These are phyloP conservation scores for Cladosporium sp. DNA, from an alignment of 2,329 filamentous ascomycete species.

Conservation along the genomic window DNA sequence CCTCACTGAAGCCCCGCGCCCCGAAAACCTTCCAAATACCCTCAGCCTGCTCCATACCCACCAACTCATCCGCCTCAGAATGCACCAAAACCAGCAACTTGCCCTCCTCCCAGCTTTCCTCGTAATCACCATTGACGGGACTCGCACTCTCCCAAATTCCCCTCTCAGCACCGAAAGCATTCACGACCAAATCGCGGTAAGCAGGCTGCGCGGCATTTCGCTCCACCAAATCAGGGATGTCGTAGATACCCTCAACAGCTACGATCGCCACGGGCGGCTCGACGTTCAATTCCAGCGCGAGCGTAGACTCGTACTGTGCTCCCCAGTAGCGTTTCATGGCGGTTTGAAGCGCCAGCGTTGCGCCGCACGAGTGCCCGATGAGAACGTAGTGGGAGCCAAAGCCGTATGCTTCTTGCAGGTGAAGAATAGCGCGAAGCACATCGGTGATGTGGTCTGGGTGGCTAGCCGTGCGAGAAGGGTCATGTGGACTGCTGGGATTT, in stretches of 20 bases:
- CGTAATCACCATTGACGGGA: slow-evolving; percentile 47
- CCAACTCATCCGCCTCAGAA: slow-evolving; percentile 45
- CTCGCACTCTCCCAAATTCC: slow-evolving; percentile 51
- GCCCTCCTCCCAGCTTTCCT: slow-evolving; percentile 36
- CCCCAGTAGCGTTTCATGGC: slow-evolving; percentile 43
- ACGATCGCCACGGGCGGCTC: slow-evolving; percentile 50
- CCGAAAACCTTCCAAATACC: slow-evolving; percentile 49
- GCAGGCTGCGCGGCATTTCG: slow-evolving; percentile 41
- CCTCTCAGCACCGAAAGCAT: slow-evolving; percentile 55
- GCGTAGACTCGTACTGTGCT: slow-evolving; percentile 24
- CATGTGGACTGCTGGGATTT: slow-evolving; percentile 44
- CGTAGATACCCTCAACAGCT: slow-evolving; percentile 63
- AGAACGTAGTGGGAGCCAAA: slow-evolving; percentile 49
- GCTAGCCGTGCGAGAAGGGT: slow-evolving; percentile 42
- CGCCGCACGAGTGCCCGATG: slow-evolving; percentile 60
- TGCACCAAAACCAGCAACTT: slow-evolving; percentile 40
- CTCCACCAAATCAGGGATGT: slow-evolving; percentile 51
- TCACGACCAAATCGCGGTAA: slow-evolving; percentile 55
- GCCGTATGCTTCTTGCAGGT: slow-evolving; percentile 45
- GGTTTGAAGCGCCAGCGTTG: slow-evolving; percentile 59
- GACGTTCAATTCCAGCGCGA: slow-evolving; percentile 24
- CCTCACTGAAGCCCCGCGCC: slow-evolving; percentile 36
- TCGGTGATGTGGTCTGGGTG: slow-evolving; percentile 61
- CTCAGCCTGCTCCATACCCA: slow-evolving; percentile 54
- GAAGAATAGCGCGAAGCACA: slow-evolving; percentile 48